Conservation (phyloP, 257 asterid genomes). For the Nicotiana tabacum region DNA sequence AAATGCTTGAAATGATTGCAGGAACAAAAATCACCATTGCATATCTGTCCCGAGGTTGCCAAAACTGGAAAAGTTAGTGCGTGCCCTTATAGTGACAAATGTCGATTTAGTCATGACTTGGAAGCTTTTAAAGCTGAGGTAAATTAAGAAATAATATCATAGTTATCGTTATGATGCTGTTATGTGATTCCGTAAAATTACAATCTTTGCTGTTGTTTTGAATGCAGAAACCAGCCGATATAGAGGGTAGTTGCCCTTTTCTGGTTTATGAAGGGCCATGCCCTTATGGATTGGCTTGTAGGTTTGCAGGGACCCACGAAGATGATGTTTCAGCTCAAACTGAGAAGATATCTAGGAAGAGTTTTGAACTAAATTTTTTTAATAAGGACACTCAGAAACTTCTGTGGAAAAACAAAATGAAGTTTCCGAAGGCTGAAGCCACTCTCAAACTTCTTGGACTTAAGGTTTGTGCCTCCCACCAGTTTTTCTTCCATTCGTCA, state of each 20-base stretch:
- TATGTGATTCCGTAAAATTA: background rate
- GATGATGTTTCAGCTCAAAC: constrained; percentile 24
- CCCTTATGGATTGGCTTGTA: constrained; percentile 81
- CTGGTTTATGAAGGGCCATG: constrained; percentile 52
- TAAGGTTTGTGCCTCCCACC: constrained; percentile 31
- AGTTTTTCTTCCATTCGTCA: background rate
- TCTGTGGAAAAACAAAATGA: constrained; percentile 90
- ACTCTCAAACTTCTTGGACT: constrained; percentile 74
- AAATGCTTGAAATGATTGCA: constrained; percentile 14
- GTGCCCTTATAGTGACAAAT: constrained; percentile 55
- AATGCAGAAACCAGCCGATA: constrained; percentile 81
- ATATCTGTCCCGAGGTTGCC: constrained; percentile 78
- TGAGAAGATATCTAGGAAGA: constrained; percentile 17
- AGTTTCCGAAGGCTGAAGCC: constrained; percentile 75
- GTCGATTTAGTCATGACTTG: constrained; percentile 92
- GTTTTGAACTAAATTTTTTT: constrained; percentile 54
- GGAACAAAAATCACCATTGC: constrained; percentile 71
- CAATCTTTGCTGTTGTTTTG: constrained; percentile 9
- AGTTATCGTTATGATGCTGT: background rate
- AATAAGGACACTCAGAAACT: constrained; percentile 88
- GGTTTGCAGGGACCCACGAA: constrained; percentile 71
- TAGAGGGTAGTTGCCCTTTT: constrained; percentile 81
- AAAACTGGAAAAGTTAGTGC: constrained; percentile 61
- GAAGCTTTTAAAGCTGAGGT: constrained; percentile 78
- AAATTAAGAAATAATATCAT: constrained; percentile 5